phyloP scores from a whole-genome alignment of 108 stramenopile genomes.

The Chaetoceros muelleri region DNA sequence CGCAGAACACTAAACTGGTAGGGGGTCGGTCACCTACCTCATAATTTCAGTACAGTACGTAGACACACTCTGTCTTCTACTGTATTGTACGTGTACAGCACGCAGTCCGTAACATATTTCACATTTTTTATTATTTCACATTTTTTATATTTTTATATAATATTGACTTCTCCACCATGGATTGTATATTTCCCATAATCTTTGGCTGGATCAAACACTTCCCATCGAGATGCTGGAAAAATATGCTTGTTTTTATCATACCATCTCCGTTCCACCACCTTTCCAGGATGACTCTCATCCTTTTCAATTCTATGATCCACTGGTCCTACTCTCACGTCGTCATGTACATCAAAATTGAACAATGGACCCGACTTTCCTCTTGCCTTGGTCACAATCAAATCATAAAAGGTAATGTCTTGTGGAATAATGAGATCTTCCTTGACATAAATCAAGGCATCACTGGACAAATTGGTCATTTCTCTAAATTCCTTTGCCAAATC shows the following conservation, averaged over 20 bases:
- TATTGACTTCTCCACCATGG: slow-evolving; percentile 75
- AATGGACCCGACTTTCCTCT: slow-evolving; percentile 93
- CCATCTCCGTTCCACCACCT: slow-evolving; percentile 91
- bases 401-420: slow-evolving; percentile 92
- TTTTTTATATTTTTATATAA: slow-evolving; percentile 24
- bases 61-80: too few relatives aligned
- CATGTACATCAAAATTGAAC: slow-evolving; percentile 94
- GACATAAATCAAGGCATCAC: slow-evolving; percentile 91
- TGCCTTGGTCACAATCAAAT: slow-evolving; percentile 92
- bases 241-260: slow-evolving; percentile 98
- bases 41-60: too few relatives aligned
- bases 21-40: too few relatives aligned
- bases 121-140: too few relatives aligned
- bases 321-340: slow-evolving; percentile 85
- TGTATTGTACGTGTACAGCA: too few relatives aligned
- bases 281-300: slow-evolving; percentile 95
- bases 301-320: slow-evolving; percentile 86
- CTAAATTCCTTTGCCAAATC: slow-evolving; percentile 75
- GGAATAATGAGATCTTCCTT: slow-evolving; percentile 99
- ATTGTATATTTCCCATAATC: slow-evolving; percentile 88
- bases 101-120: too few relatives aligned
- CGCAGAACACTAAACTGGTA: too few relatives aligned
- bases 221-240: slow-evolving; percentile 96
- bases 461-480: slow-evolving; percentile 57
- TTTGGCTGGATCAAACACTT: slow-evolving; percentile 87